Conservation (phyloP, 371 early-diverging fungal genomes). For the Mortierella sp. region DNA sequence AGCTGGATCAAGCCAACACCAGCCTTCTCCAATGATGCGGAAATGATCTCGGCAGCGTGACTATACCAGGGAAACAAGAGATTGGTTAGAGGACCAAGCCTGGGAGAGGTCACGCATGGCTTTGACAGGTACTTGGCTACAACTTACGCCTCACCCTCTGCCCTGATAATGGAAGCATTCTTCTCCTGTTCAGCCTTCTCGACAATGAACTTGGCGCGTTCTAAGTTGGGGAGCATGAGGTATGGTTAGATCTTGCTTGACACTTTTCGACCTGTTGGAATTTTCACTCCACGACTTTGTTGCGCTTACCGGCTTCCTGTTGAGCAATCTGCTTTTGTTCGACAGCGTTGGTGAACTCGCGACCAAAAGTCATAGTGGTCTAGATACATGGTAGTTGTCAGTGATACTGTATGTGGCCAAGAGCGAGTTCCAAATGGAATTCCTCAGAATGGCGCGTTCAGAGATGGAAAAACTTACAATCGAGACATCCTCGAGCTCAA, state of each 20-base stretch:
- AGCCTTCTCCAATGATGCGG: slow-evolving; percentile 87
- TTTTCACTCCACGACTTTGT: slow-evolving; percentile 15
- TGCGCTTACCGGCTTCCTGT: slow-evolving; percentile 98
- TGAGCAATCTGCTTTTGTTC: slow-evolving; percentile 92
- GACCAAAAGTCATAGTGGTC: slow-evolving; percentile 76
- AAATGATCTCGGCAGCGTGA: slow-evolving; percentile 89
- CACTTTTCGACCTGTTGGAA: neutral
- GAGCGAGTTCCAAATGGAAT: too few relatives aligned
- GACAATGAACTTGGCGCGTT: slow-evolving; percentile 55
- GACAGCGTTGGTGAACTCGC: slow-evolving; percentile 91
- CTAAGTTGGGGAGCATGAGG: slow-evolving; percentile 15
- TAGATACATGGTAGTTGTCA: neutral
- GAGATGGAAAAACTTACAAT: slow-evolving; percentile 74
- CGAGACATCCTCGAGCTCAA: slow-evolving; percentile 97
- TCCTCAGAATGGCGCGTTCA: too few relatives aligned
- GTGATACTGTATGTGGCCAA: too few relatives aligned
- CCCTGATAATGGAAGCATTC: slow-evolving; percentile 96
- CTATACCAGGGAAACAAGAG: slow-evolving; percentile 14
- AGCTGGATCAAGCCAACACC: slow-evolving; percentile 95
- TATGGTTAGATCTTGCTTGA: neutral
- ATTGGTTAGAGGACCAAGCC: too few relatives aligned
- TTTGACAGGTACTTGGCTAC: neutral
- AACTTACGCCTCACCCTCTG: slow-evolving; percentile 94
- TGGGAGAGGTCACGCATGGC: neutral
- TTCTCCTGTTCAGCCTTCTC: slow-evolving; percentile 97